Conservation (phyloP, 139 green algal genomes). For the Chlamydomonas asymmetrica region DNA sequence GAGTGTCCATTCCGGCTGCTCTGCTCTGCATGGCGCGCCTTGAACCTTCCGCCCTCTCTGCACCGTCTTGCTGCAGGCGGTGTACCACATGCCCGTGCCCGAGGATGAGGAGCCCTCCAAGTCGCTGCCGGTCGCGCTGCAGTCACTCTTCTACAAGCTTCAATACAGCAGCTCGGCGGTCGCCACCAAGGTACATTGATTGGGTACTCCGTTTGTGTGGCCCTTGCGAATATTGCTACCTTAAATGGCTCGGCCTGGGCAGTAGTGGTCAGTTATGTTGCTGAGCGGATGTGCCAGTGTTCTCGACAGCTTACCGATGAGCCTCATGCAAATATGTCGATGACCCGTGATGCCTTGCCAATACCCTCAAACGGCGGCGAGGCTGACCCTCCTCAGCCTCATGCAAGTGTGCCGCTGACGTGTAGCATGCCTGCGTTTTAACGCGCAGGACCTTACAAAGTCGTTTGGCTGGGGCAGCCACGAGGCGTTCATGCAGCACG, state of each 20-base stretch:
- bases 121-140: slow-evolving; percentile 92
- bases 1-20: background rate
- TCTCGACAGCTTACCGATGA: too few species aligned
- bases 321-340: too few species aligned
- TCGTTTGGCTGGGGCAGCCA: slow-evolving; percentile 96
- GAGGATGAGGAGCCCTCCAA: slow-evolving; percentile 73
- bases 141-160: slow-evolving; percentile 93
- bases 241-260: too few species aligned
- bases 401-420: slow-evolving; percentile 68
- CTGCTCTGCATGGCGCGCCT: background rate
- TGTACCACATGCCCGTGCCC: slow-evolving; percentile 96
- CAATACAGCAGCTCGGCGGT: slow-evolving; percentile 12
- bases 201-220: too few species aligned
- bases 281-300: too few species aligned
- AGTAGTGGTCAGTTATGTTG: too few species aligned
- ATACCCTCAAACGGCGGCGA: too few species aligned
- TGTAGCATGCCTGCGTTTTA: slow-evolving; percentile 72
- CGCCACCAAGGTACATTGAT: slow-evolving; percentile 7
- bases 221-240: too few species aligned
- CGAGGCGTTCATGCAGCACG: slow-evolving; percentile 97
- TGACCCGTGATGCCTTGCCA: too few species aligned
- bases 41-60: background rate
- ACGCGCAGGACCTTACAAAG: slow-evolving; percentile 94
- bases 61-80: slow-evolving; percentile 60
- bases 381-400: background rate